A percentile compares a stretch with the other conserved stretches of the same genome.
These are phyloP conservation scores for Ramularia endophylla DNA, from an alignment of 2,329 filamentous ascomycete genomes.

Conservation along the genomic window DNA sequence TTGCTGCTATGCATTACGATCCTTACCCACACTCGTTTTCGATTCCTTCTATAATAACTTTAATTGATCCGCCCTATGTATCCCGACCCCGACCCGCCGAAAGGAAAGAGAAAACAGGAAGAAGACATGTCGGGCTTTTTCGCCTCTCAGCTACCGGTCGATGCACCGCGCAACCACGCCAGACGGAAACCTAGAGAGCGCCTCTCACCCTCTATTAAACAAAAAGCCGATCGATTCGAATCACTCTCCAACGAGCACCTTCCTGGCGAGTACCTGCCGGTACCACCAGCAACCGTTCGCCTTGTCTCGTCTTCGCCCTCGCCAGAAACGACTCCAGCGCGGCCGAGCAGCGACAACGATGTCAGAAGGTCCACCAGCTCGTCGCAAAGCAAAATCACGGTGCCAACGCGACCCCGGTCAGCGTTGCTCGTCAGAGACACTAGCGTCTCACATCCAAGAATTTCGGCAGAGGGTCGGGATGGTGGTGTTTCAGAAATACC, in stretches of 20 bases:
- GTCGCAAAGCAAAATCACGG: too few species aligned
- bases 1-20: constrained; percentile 17
- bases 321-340: constrained; percentile 12
- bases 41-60: constrained; percentile 2
- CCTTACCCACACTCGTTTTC: constrained; percentile 13
- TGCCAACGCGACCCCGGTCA: too few species aligned
- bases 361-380: background rate
- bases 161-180: constrained; percentile 15
- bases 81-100: constrained; percentile 26
- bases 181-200: constrained; percentile 1
- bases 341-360: constrained; percentile 11
- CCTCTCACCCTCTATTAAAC: constrained; percentile 10
- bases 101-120: constrained; percentile 6
- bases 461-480: constrained; percentile 17
- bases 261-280: constrained; percentile 7
- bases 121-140: constrained; percentile 13
- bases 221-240: constrained; percentile 21
- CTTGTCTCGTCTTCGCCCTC: constrained; percentile 26
- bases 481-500: constrained; percentile 26
- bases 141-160: constrained; percentile 18
- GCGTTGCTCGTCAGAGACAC: constrained; percentile 11
- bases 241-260: constrained; percentile 21
- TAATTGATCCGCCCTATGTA: constrained; percentile 28
- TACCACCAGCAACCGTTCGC: constrained; percentile 26
- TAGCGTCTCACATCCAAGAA: constrained; percentile 24